Base-by-base conservation (phyloP, 208 protist species). In the Trypanosoma congolense region DNA sequence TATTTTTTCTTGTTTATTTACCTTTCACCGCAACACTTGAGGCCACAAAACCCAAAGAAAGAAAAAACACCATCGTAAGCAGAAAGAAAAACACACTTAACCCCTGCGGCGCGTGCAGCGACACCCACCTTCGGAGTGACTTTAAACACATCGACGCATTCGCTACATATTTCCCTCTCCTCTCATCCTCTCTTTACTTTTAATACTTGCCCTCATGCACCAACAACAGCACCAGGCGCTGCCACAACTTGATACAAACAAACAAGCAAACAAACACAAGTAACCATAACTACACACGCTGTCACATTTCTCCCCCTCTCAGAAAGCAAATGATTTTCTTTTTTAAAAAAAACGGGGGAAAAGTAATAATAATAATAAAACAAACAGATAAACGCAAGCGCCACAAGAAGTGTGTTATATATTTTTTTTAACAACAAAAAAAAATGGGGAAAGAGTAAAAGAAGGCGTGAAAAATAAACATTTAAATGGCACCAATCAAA, bases 281-380 rank as follows among this genome's bases (percentile, higher is more conserved):
- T 38, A 38, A 16, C 33, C 33, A 38, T 16, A 38, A n/a, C n/a
- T n/a, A n/a, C n/a, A n/a, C n/a, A n/a, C n/a, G n/a, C n/a, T n/a
- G n/a, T n/a, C n/a, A n/a, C n/a, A n/a, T n/a, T n/a, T n/a, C n/a
- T n/a, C n/a, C n/a, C n/a, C n/a, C n/a, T n/a, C n/a, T n/a, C n/a
- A n/a, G n/a, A n/a, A 12, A 6, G 12, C 12, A 12, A 16, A 38
- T 12, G 33, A 38, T 6, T 38, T 38, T 12, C 33, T 38, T 38
- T 38, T 38, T 38, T 38, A 46, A 22, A 53, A 44, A 65, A 51
- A 60, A 43, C 48, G 58, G 5, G 55, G 61, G 42, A 57, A 35
- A 50, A 44, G 50, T 44, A 12, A 50, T 43, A 22, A 41, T 16
- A n/a, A 9, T 42, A n/a, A 31, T 41, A 44, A 41, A 43, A 24